A percentile compares a stretch with the other conserved stretches of the same genome.
These are phyloP conservation scores for Coniochaeta prunicola DNA, from an alignment of 2,329 filamentous ascomycete species.

Conservation along the genomic window DNA sequence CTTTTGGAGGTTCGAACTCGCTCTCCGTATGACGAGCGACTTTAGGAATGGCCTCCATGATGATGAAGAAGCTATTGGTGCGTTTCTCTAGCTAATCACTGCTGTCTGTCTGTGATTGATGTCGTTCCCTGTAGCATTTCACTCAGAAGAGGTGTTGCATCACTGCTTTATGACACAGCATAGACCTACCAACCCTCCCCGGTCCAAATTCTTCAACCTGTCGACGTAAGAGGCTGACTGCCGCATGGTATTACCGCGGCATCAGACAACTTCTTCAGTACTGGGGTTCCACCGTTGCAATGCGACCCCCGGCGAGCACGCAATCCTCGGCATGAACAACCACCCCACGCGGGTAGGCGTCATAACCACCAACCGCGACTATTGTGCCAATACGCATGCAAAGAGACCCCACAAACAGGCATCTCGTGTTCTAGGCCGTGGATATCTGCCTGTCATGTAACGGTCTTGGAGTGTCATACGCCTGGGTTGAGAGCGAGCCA, in stretches of 20 bases:
- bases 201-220: not conserved
- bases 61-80: not conserved
- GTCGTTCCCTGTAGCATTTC: not conserved
- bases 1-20: slow-evolving; percentile 6
- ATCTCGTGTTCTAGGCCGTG: not conserved
- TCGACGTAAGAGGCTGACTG: not conserved
- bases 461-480: not conserved
- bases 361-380: not conserved
- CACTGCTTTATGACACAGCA: not conserved
- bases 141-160: not conserved
- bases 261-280: not conserved
- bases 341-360: not conserved
- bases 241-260: not conserved
- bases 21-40: slow-evolving; percentile 2
- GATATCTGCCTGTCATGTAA: not conserved
- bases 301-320: not conserved
- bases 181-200: not conserved
- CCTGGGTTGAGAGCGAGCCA: not conserved
- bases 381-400: not conserved
- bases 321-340: not conserved
- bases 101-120: not conserved
- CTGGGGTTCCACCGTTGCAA: not conserved
- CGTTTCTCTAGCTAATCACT: not conserved
- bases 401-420: not conserved
- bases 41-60: slow-evolving; percentile 2